These are phyloP conservation scores for Arctium lappa DNA, from an alignment of 129 eudicot species.

Conservation along the genomic window DNA sequence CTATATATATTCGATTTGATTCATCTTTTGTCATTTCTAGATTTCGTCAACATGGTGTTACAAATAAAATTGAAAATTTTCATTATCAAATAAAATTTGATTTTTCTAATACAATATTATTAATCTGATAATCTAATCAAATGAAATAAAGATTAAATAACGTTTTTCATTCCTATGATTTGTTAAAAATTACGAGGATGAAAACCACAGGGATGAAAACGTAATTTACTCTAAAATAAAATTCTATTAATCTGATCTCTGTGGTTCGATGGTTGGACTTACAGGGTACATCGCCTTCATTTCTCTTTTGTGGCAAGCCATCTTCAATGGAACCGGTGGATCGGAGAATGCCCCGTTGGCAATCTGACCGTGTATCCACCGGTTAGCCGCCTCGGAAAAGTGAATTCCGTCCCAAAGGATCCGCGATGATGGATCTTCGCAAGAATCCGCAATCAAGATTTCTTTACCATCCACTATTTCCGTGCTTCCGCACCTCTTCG, in stretches of 20 bases:
- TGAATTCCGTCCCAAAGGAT: constrained; percentile 80
- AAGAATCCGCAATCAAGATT: constrained; percentile 45
- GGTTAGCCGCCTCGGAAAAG: constrained; percentile 83
- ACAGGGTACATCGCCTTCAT: background rate
- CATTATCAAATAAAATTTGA: background rate
- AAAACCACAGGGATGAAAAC: background rate
- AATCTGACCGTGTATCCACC: constrained; percentile 68
- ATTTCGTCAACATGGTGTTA: too few species aligned
- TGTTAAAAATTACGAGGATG: too few species aligned
- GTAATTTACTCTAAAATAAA: background rate
- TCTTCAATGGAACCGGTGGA: constrained; percentile 50
- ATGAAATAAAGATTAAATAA: too few species aligned
- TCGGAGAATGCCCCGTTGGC: constrained; percentile 61
- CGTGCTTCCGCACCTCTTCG: constrained; percentile 54
- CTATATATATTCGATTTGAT: too few species aligned
- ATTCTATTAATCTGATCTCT: background rate
- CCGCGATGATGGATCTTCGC: constrained; percentile 51
- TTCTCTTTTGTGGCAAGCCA: constrained; percentile 45
- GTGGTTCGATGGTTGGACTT: background rate
- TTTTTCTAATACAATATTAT: background rate
- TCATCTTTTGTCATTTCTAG: too few species aligned
- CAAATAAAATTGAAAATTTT: too few species aligned
- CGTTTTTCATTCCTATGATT: background rate
- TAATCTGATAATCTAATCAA: background rate
- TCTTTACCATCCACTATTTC: constrained; percentile 48